A percentile compares a stretch with the other conserved stretches of the same genome.
Evolutionary conservation across 306 rosid species (phyloP).

Genomic region (Malus orientalis): DNA sequence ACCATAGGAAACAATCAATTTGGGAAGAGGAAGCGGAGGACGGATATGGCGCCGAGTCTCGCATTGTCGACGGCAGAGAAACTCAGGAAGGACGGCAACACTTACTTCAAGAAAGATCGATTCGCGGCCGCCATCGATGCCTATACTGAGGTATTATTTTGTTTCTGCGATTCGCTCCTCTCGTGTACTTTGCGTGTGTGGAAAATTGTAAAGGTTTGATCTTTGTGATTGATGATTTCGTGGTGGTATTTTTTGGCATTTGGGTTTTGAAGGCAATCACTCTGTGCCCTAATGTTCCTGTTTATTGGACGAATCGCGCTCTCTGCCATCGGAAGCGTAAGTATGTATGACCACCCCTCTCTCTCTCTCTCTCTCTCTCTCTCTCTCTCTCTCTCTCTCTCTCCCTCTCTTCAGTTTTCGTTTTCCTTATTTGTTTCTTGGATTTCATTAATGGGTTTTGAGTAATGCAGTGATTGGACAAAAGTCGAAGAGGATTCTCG

Average conservation of each 20-base stretch:
- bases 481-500: constrained; percentile 80
- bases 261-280: constrained; percentile 51
- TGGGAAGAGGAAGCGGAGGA: neutral
- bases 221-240: neutral
- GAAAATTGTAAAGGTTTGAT: neutral
- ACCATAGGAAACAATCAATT: neutral
- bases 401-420: neutral
- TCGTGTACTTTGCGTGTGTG: neutral
- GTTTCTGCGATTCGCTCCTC: neutral
- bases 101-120: constrained; percentile 68
- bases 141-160: constrained; percentile 66
- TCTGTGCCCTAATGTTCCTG: constrained; percentile 70
- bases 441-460: neutral
- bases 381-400: neutral
- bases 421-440: neutral
- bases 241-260: neutral
- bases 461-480: constrained; percentile 66
- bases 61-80: constrained; percentile 51
- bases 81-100: constrained; percentile 60
- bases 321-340: constrained; percentile 81
- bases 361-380: neutral
- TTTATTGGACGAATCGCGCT: constrained; percentile 88
- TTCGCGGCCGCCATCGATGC: constrained; percentile 90
- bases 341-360: constrained; percentile 43
- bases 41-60: constrained; percentile 44